phyloP scores from a whole-genome alignment of 352 stramenopile genomes.

The Phytophthora vignae region DNA sequence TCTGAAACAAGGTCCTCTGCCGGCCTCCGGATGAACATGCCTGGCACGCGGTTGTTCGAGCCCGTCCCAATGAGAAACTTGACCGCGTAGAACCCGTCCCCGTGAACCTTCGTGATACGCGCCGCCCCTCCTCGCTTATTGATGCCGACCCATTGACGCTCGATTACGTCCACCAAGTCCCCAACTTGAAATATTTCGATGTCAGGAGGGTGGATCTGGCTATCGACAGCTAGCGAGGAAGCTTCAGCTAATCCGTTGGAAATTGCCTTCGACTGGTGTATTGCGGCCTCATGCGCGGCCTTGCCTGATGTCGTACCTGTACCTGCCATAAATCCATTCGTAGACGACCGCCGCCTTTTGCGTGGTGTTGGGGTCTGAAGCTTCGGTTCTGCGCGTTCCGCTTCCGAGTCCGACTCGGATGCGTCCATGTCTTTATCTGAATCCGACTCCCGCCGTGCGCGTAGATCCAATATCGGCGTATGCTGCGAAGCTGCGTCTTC shows the following conservation, averaged over 20 bases:
- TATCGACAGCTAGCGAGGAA: conserved; percentile 22
- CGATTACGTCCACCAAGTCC: conserved; percentile 87
- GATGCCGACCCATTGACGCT: conserved; percentile 91
- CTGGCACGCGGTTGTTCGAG: conserved; percentile 42
- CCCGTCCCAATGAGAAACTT: conserved; percentile 63
- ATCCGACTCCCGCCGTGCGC: neutral
- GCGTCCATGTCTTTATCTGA: neutral
- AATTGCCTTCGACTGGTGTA: conserved; percentile 4
- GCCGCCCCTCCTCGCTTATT: conserved; percentile 93
- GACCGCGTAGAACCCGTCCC: conserved; percentile 62
- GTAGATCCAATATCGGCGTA: neutral
- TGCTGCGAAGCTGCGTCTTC: neutral
- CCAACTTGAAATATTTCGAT: conserved; percentile 59
- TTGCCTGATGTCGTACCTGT: neutral
- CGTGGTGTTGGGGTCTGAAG: conserved; percentile 16
- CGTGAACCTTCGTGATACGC: conserved; percentile 74
- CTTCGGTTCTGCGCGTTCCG: conserved; percentile 3
- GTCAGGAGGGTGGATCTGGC: conserved; percentile 21
- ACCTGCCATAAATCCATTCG: conserved; percentile 13
- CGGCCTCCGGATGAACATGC: conserved; percentile 50
- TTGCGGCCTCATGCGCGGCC: neutral
- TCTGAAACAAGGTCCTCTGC: conserved; percentile 50
- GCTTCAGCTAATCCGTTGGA: conserved; percentile 16
- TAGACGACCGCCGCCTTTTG: conserved; percentile 27
- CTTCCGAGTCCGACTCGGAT: conserved; percentile 4